Evolutionary conservation across 176 grass and related monocot species (phyloP), one percentile per base, ranked within the genome.

Genomic region (Echinochloa phyllopogon): DNA sequence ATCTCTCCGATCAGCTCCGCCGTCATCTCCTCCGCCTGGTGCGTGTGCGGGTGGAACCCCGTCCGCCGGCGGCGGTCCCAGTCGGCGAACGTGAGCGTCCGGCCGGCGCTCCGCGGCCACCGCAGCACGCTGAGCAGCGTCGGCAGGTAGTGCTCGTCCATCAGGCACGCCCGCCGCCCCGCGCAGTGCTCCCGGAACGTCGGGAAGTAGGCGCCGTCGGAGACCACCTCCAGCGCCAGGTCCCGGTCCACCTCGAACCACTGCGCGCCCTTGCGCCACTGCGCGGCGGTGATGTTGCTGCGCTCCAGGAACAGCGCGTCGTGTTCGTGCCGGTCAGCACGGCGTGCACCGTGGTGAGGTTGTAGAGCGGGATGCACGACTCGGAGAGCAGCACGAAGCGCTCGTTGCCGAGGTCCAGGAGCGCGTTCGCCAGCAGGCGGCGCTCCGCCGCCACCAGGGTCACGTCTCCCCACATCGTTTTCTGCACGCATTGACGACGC

Each of bases 131-230:
- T 82, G 0, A 74, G 12, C 56, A 96, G 80, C 65, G 91, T 96
- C 2, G 88, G 83, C 24, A 93, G 18, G 84, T 93, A 96, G 65
- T 96, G 94, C 84, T 96, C 91, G 16, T 93, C 94, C 56, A 89
- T 86, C 51, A 91, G 59, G 48, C 89, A 89, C 37, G 3, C 11
- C 0, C 7, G 47, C 13, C 9, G 67, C 3, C 27, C 16, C 44
- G 10, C 75, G 85, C 61, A 94, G 83, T 57, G 59, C 23, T 75
- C 73, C 7, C 79, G 84, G 77, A 96, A 96, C 75, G 81, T 84
- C 0, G 89, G 91, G 82, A 87, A 91, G 79, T 96, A 93, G 82
- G 68, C 33, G 60, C 27, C 86, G 80, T 96, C 94, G 8, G 77
- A 27, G 70, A 91, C 55, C 0, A 96, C 81, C 55, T 85, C 76